These are phyloP conservation scores for Byssoonygena ceratinophila DNA, from an alignment of 2,329 filamentous ascomycete species.

Conservation along the genomic window DNA sequence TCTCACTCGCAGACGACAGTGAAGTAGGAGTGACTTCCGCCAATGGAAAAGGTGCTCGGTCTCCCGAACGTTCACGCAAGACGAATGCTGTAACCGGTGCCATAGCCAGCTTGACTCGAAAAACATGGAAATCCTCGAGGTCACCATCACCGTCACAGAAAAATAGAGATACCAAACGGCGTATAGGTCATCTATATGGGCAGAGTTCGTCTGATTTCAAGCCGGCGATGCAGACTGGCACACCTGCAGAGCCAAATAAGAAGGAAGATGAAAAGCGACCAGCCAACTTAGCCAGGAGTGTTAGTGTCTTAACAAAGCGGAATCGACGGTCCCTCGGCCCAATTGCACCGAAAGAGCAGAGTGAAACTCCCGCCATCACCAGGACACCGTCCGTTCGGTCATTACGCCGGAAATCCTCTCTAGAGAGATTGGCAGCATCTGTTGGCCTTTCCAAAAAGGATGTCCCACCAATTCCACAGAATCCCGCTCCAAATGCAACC, in stretches of 20 bases:
- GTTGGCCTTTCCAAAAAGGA: constrained; percentile 38
- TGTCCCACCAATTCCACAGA: constrained; percentile 40
- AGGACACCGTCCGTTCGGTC: constrained; percentile 34
- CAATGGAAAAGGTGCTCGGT: not conserved
- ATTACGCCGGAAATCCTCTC: constrained; percentile 34
- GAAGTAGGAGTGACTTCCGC: not conserved
- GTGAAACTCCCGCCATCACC: constrained; percentile 27
- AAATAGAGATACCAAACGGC: not conserved
- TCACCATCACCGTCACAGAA: constrained; percentile 36
- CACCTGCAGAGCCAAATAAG: constrained; percentile 14
- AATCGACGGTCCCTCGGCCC: constrained; percentile 34
- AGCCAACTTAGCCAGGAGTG: not conserved
- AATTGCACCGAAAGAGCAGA: constrained; percentile 29
- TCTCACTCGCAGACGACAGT: constrained; percentile 2
- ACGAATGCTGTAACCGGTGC: constrained; percentile 36
- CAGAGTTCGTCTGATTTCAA: not conserved
- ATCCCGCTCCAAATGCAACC: constrained; percentile 26
- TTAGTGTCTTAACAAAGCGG: constrained; percentile 25
- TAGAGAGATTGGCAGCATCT: constrained; percentile 37
- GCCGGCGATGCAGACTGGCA: not conserved
- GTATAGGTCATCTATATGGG: not conserved
- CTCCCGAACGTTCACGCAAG: constrained; percentile 24
- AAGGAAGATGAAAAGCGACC: not conserved
- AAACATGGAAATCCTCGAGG: constrained; percentile 42
- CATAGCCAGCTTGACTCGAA: constrained; percentile 42